Evolutionary conservation across 2,329 filamentous ascomycete genomes (phyloP), one percentile per base, ranked within the genome.

Genomic region (Aspergillus ustus): DNA sequence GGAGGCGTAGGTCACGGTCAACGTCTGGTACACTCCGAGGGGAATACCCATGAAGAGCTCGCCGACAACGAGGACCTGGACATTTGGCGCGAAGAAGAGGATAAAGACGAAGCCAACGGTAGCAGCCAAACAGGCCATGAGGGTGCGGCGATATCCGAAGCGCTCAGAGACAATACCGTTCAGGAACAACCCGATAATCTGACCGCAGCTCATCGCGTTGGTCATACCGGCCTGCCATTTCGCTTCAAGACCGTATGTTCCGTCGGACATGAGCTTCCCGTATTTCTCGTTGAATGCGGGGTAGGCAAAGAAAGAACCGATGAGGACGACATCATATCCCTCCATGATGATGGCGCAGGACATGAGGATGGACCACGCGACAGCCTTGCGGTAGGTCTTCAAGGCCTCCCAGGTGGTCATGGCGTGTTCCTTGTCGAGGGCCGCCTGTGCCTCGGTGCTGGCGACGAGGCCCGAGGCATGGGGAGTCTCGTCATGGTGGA

Each of bases 11-110:
- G 73, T 73, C 37, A 76, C 73, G 59, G 75, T 74, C 8, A 78
- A 59, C 1, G 79, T 81, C 61, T 81, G 78, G 69, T 82, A 82
- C 6, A 82, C 75, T 45, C 68, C 80, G 77, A 80, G 81, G 2
- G 80, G 75, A 29, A 82, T 79, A 59, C 81, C 79, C 53, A 77
- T 79, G 9, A 83, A 73, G 37, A 83, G 78, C 62, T 82, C 78
- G 22, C 77, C 81, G 3, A 78, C 76, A 22, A 81, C 72, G 2
- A 83, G 66, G 52, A 75, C 70, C 34, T 77, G 68, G 3, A 83
- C 72, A 54, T 77, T 77, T 54, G 77, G 70, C 0, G 81, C 81
- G 5, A 79, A 81, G 73, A 83, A 82, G 69, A 81, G 78, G 51
- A 83, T 75, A 20, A 80, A 76, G 25, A 80, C 80, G 34, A 80